Evolutionary conservation across 345 rosid species (phyloP), one percentile per base, ranked within the genome.

Genomic region (Kandelia obovata): DNA sequence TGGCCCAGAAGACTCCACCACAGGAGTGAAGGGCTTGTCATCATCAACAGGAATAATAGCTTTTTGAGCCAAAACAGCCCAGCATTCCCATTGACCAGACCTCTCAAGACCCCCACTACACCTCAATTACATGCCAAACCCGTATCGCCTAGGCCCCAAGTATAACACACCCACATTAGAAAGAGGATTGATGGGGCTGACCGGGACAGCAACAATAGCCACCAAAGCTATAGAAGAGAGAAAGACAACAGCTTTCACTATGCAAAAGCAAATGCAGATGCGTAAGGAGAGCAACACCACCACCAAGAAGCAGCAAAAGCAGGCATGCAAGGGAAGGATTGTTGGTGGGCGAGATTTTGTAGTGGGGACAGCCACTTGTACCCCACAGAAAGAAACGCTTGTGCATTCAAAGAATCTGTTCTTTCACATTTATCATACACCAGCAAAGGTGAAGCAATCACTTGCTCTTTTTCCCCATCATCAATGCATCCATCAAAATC

Each of bases 31-130:
- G 8, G 86, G 85, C 81, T 76, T 78, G 77, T 88, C 90, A 59
- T 89, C 89, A 57, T 83, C 92, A 72, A 84, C 76, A 77, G 86
- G 85, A 79, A 83, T 76, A 58, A 84, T 73, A 68, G 81, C 86
- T 69, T 73, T 81, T 26, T 79, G 84, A 69, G 81, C 80, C 60
- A 74, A 46, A 71, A 76, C 82, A 75, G 73, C 76, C 32, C 74
- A 72, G 49, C 88, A 86, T 73, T 87, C 83, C 89, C 84, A 75
- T 71, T 71, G 77, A 69, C 31, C 53, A 23, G 58, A 37, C 69
- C 68, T 73, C 65, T 57, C 70, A 53, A 32, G 55, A 69, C 53
- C 71, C 62, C 39, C 58, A 64, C 51, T 57, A 31, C 46, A 28
- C 72, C 76, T 79, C 73, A 75, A 70, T 59, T 61, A 75, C 80